These are phyloP conservation scores for Apium graveolens DNA, from an alignment of 129 eudicot genomes.

Conservation along the genomic window DNA sequence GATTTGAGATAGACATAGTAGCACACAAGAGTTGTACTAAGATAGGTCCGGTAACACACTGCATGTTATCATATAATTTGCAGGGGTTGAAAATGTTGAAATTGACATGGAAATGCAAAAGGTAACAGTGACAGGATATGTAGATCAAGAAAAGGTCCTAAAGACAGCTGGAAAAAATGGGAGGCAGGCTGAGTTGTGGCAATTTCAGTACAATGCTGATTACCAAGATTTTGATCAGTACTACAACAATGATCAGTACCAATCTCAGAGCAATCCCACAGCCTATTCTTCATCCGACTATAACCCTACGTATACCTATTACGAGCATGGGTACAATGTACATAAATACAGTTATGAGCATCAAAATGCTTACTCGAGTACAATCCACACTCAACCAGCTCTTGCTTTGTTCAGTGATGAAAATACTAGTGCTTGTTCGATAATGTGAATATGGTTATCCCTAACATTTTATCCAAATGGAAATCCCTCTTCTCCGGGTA, in stretches of 20 bases:
- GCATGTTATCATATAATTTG: not conserved
- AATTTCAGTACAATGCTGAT: slow-evolving; percentile 59
- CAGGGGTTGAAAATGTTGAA: slow-evolving; percentile 72
- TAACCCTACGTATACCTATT: slow-evolving; percentile 30
- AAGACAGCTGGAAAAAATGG: slow-evolving; percentile 55
- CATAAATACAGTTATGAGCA: slow-evolving; percentile 27
- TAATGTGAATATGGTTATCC: slow-evolving; percentile 37
- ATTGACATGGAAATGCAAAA: slow-evolving; percentile 80
- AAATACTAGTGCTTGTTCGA: slow-evolving; percentile 56
- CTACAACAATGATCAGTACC: slow-evolving; percentile 24
- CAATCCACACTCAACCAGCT: slow-evolving; percentile 13
- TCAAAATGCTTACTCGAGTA: slow-evolving; percentile 16
- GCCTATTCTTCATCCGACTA: slow-evolving; percentile 25
- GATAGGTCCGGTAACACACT: slow-evolving; percentile 3
- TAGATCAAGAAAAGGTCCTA: slow-evolving; percentile 52
- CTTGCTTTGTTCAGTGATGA: slow-evolving; percentile 60
- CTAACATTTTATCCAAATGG: not conserved
- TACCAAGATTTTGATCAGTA: slow-evolving; percentile 16
- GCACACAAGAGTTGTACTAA: slow-evolving; percentile 62
- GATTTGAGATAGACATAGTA: slow-evolving; percentile 80
- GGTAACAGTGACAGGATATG: slow-evolving; percentile 74
- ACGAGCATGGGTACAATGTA: slow-evolving; percentile 36
- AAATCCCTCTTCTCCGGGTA: not conserved
- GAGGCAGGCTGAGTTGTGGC: slow-evolving; percentile 74
- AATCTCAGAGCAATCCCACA: slow-evolving; percentile 24